These are phyloP conservation scores for Talaromyces sp. DNA, from an alignment of 2,329 filamentous ascomycete genomes.

Conservation along the genomic window DNA sequence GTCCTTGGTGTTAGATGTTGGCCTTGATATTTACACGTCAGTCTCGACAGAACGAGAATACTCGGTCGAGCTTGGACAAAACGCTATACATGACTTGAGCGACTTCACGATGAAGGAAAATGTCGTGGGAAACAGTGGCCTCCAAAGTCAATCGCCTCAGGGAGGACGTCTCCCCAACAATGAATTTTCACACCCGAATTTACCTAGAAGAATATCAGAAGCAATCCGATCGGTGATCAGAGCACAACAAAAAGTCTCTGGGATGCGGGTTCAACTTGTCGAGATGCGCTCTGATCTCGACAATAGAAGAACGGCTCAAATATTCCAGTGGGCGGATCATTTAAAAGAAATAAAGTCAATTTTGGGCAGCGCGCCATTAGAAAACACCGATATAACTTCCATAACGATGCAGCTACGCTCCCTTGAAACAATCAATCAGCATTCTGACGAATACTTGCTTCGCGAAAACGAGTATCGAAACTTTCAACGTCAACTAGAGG, in stretches of 20 bases:
- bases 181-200: not conserved
- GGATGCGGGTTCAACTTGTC: constrained; percentile 7
- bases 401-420: constrained; percentile 22
- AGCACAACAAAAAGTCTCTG: constrained; percentile 13
- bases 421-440: constrained; percentile 22
- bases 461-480: constrained; percentile 29
- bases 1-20: not conserved
- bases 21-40: not conserved
- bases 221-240: not conserved
- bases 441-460: constrained; percentile 26
- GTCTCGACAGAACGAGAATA: not conserved
- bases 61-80: not conserved
- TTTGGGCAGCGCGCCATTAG: not conserved
- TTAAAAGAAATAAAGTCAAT: not conserved
- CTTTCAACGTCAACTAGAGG: constrained; percentile 30
- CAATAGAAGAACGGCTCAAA: not conserved
- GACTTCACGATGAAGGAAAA: not conserved
- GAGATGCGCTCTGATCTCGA: constrained; percentile 12
- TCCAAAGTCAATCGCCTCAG: not conserved
- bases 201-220: not conserved
- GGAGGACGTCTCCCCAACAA: not conserved
- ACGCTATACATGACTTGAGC: not conserved
- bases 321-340: not conserved
- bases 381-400: constrained; percentile 11
- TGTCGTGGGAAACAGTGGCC: not conserved